These are phyloP conservation scores for Dichomitus squalens DNA, from an alignment of 1,284 basidiomycete genomes.

Conservation along the genomic window DNA sequence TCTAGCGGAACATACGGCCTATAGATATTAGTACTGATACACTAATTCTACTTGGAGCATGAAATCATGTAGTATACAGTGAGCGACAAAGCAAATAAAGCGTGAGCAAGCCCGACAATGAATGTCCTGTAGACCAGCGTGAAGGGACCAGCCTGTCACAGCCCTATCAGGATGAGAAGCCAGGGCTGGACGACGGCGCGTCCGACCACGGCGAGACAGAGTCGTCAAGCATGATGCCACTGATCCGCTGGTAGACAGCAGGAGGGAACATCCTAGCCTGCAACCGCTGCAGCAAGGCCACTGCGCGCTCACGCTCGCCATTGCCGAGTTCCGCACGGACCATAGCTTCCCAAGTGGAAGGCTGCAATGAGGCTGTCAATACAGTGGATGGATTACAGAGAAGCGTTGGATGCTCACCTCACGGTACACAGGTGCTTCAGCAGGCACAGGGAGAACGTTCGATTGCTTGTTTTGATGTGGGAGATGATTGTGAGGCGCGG, in stretches of 20 bases:
- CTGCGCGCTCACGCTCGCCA: slow-evolving; percentile 73
- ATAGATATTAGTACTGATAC: slow-evolving; percentile 11
- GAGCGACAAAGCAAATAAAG: not conserved
- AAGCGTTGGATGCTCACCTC: slow-evolving; percentile 65
- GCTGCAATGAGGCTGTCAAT: slow-evolving; percentile 42
- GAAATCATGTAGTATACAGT: slow-evolving; percentile 7
- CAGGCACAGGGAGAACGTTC: slow-evolving; percentile 19
- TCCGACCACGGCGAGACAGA: slow-evolving; percentile 36
- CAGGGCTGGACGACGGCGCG: slow-evolving; percentile 13
- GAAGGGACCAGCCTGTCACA: slow-evolving; percentile 8
- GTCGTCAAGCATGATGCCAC: slow-evolving; percentile 44
- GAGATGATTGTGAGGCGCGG: slow-evolving; percentile 88
- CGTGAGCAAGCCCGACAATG: not conserved
- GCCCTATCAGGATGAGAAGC: slow-evolving; percentile 3
- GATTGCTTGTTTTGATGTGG: slow-evolving; percentile 51
- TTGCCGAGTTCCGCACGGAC: slow-evolving; percentile 87
- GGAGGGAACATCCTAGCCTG: slow-evolving; percentile 74
- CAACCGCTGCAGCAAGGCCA: slow-evolving; percentile 75
- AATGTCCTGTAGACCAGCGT: slow-evolving; percentile 2
- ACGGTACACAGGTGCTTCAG: slow-evolving; percentile 75
- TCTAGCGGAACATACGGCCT: slow-evolving; percentile 2
- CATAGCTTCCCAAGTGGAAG: slow-evolving; percentile 94
- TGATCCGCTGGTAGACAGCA: slow-evolving; percentile 45
- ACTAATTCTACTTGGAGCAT: slow-evolving; percentile 5
- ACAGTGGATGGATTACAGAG: not conserved